These are phyloP conservation scores for Pulveroboletus frians DNA, from an alignment of 768 basidiomycete genomes.

Conservation along the genomic window DNA sequence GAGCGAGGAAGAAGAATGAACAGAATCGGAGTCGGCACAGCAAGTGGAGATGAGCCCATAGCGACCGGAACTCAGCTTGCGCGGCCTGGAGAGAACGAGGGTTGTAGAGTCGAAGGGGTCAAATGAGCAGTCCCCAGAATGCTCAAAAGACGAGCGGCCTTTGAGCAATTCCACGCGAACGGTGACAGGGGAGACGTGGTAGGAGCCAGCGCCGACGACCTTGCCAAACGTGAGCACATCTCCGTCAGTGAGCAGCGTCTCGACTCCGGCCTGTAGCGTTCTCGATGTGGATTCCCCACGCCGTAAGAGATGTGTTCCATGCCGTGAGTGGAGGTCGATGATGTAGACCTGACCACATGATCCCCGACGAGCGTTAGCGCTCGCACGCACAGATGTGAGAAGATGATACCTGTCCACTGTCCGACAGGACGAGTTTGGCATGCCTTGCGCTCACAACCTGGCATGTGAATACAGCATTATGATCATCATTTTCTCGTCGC, in stretches of 20 bases:
- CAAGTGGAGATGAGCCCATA: constrained; percentile 50
- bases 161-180: constrained; percentile 52
- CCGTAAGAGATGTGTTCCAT: constrained; percentile 66
- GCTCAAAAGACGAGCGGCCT: constrained; percentile 10
- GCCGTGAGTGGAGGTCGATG: constrained; percentile 68
- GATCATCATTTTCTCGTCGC: constrained; percentile 36
- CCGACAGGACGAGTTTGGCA: constrained; percentile 70
- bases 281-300: constrained; percentile 45
- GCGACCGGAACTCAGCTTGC: constrained; percentile 48
- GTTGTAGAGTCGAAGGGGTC: constrained; percentile 25
- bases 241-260: constrained; percentile 56
- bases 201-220: constrained; percentile 57
- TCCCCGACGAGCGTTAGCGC: constrained; percentile 12
- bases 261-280: constrained; percentile 49
- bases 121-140: constrained; percentile 11
- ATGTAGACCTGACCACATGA: constrained; percentile 49
- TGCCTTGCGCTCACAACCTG: constrained; percentile 77
- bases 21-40: constrained; percentile 24
- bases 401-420: constrained; percentile 56
- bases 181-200: constrained; percentile 58
- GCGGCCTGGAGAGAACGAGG: constrained; percentile 23
- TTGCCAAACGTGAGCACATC: constrained; percentile 77
- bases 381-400: constrained; percentile 11
- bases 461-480: constrained; percentile 63
- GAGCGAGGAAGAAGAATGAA: constrained; percentile 36